Percentiles rank a stretch among this genome's conserved stretches.
These are phyloP conservation scores for Malus domestica DNA, from an alignment of 306 rosid genomes.

Conservation along the genomic window DNA sequence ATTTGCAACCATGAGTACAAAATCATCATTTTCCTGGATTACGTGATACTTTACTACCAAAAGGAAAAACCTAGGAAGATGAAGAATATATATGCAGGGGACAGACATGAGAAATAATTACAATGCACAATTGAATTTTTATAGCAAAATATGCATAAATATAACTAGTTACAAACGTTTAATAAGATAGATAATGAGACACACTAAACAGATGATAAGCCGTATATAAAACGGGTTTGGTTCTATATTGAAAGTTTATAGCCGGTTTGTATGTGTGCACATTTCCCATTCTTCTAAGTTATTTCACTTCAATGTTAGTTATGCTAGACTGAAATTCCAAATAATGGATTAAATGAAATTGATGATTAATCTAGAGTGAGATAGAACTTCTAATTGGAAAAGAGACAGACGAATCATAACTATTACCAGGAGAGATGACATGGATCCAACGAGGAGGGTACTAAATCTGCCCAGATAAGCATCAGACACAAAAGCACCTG, in stretches of 20 bases:
- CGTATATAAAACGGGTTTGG: too few relatives aligned
- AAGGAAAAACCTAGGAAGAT: too few relatives aligned
- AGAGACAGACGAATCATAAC: not conserved
- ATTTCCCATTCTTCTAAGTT: not conserved
- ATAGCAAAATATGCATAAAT: too few relatives aligned
- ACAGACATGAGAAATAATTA: too few relatives aligned
- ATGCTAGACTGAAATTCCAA: not conserved
- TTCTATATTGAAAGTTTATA: too few relatives aligned
- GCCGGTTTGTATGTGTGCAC: too few relatives aligned
- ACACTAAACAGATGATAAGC: too few relatives aligned
- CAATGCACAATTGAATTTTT: too few relatives aligned
- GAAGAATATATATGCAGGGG: not conserved
- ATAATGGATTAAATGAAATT: not conserved
- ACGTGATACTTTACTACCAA: too few relatives aligned
- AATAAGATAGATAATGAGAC: too few relatives aligned
- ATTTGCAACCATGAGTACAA: not conserved
- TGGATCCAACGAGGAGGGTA: conserved; percentile 58
- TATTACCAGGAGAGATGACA: conserved; percentile 70
- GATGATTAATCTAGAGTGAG: not conserved
- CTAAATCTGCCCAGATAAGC: conserved; percentile 63
- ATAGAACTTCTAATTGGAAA: not conserved
- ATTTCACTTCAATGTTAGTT: not conserved
- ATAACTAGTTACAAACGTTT: too few relatives aligned
- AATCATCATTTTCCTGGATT: not conserved
- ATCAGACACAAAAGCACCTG: conserved; percentile 74